Evolutionary conservation across 169 alveolate species (phyloP).

Genomic region (Eimeria maxima): DNA sequence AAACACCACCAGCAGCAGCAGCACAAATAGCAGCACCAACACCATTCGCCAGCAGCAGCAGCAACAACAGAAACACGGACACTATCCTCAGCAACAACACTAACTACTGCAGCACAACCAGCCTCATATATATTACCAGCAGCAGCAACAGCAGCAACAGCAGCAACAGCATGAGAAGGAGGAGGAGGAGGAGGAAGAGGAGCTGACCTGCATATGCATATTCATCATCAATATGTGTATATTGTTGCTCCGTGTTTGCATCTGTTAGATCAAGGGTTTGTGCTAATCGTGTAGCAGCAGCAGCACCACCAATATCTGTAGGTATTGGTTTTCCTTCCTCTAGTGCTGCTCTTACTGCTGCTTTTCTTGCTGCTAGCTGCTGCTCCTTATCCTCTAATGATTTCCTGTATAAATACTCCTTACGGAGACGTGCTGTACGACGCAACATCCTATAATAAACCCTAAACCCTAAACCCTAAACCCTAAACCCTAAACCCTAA

Average conservation of each 20-base stretch:
- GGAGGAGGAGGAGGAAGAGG: not conserved
- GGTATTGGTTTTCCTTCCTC: conserved; percentile 94
- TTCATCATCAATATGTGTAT: conserved; percentile 94
- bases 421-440: conserved; percentile 96
- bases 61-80: too few relatives aligned
- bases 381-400: conserved; percentile 94
- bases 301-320: conserved; percentile 84
- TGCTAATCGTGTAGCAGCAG: conserved; percentile 90
- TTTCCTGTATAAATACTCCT: conserved; percentile 97
- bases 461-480: conserved; percentile 26
- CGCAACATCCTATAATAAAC: conserved; percentile 92
- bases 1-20: not conserved
- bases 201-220: conserved; percentile 85
- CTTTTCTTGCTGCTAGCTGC: conserved; percentile 91
- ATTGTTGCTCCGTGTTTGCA: conserved; percentile 88
- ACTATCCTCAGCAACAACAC: too few relatives aligned
- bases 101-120: not conserved
- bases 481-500: conserved; percentile 56
- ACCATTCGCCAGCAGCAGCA: too few relatives aligned
- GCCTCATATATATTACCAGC: not conserved
- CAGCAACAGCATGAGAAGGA: not conserved
- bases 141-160: not conserved
- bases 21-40: too few relatives aligned
- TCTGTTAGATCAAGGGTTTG: conserved; percentile 85
- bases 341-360: conserved; percentile 93